phyloP scores from a whole-genome alignment of 176 grass and related monocot species.

The Puya raimondii region DNA sequence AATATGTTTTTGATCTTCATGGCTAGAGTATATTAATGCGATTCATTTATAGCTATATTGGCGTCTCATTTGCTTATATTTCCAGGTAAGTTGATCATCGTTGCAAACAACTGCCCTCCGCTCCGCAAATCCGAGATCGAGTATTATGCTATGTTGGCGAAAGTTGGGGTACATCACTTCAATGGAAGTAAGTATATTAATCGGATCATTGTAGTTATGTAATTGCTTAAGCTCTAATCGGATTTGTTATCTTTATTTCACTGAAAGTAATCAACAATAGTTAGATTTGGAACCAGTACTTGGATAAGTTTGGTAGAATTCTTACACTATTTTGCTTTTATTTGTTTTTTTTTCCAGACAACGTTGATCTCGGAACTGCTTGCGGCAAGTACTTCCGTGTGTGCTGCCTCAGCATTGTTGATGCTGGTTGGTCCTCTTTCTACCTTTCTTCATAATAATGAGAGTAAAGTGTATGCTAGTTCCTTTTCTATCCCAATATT shows the following conservation, averaged over 20 bases:
- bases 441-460: neutral
- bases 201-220: neutral
- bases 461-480: neutral
- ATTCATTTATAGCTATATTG: neutral
- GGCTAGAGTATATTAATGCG: neutral
- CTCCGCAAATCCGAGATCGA: conserved; percentile 94
- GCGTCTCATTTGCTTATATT: neutral
- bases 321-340: neutral
- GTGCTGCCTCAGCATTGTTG: conserved; percentile 88
- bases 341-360: conserved; percentile 37
- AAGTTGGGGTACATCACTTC: conserved; percentile 88
- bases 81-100: conserved; percentile 76
- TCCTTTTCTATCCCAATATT: too few species aligned
- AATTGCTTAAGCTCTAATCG: neutral
- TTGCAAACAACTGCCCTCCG: conserved; percentile 89
- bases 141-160: conserved; percentile 95
- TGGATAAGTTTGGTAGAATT: neutral
- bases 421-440: conserved; percentile 43
- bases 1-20: neutral
- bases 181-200: conserved; percentile 69
- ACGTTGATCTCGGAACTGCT: conserved; percentile 94
- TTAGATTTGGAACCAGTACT: neutral
- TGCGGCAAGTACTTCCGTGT: conserved; percentile 94
- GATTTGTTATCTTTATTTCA: neutral
- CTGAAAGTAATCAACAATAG: neutral